Evolutionary conservation across 768 basidiomycete genomes (phyloP), one percentile per base, ranked within the genome.

Genomic region (Pholiota microspora): DNA sequence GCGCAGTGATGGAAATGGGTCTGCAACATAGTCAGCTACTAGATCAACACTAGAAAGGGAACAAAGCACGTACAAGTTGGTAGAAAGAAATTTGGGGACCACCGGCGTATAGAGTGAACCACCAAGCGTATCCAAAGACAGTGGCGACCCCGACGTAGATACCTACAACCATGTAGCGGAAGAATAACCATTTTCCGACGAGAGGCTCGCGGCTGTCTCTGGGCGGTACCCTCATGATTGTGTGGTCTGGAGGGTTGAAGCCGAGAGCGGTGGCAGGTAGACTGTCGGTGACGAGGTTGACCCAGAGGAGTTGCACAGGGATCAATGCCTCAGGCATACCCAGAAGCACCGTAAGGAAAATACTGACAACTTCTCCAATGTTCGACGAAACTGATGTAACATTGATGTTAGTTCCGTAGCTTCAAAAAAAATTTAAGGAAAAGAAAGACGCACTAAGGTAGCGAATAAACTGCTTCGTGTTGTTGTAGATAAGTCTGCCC

Each of bases 311-410:
- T 80, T 99, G 96, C 13, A 98, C 94, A 38, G 94, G 94, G 64
- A 98, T 98, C 52, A 99, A 76, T 49, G 97, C 96, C 70, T 98
- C 96, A n/a, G 96, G 96, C 96, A 98, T 98, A 66, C 97, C 96
- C 57, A 99, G 79, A 45, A 98, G 79, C 23, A 98, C 95, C 2
- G 97, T 98, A 62, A 98, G 74, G 80, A 99, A 99, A 72, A 99
- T 99, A 69, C 91, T 90, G 72, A 96, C 93, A 61, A 96, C 95
- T 71, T 97, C 95, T 52, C 95, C 95, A 67, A 97, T 97, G 77
- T 97, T 98, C 55, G 92, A 94, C 27, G 94, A 97, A 73, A 92
- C 87, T 89, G 59, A 8, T 55, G 32, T 7, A 31, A 36, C 8
- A 28, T 51, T 24, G 66, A 44, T 45, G 7, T 9, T 9, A 40